Evolutionary conservation across 2,329 filamentous ascomycete species (phyloP).

Genomic region (Pyrenophora graminea): DNA sequence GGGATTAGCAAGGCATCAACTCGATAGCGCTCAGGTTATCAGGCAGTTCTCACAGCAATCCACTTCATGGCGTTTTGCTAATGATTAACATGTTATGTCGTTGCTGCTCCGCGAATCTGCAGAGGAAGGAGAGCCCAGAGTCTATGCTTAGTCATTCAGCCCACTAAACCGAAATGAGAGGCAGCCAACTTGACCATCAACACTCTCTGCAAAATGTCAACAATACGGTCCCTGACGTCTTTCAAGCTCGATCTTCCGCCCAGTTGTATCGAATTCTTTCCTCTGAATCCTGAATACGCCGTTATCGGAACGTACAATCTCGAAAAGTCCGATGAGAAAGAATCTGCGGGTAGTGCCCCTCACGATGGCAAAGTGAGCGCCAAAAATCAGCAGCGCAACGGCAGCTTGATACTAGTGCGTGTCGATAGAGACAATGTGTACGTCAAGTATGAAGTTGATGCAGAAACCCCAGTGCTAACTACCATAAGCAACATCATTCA

Average conservation of each 20-base stretch:
- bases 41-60: background rate
- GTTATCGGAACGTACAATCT: constrained; percentile 86
- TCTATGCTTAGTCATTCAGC: constrained; percentile 19
- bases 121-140: background rate
- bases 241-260: constrained; percentile 69
- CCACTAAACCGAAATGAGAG: constrained; percentile 25
- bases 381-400: constrained; percentile 67
- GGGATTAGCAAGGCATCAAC: constrained; percentile 39
- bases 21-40: constrained; percentile 5
- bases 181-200: constrained; percentile 5
- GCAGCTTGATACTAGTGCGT: constrained; percentile 71
- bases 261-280: constrained; percentile 77
- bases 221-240: constrained; percentile 53
- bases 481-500: constrained; percentile 53
- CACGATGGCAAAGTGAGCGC: constrained; percentile 21
- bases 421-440: constrained; percentile 61
- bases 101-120: background rate
- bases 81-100: background rate
- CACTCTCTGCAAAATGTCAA: constrained; percentile 31
- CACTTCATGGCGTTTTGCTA: background rate
- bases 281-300: constrained; percentile 65
- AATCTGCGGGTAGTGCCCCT: constrained; percentile 22
- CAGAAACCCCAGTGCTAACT: constrained; percentile 1
- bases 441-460: constrained; percentile 36
- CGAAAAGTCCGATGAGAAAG: constrained; percentile 52